phyloP scores from a whole-genome alignment of 768 basidiomycete genomes.

The Pisolithus marmoratus region DNA sequence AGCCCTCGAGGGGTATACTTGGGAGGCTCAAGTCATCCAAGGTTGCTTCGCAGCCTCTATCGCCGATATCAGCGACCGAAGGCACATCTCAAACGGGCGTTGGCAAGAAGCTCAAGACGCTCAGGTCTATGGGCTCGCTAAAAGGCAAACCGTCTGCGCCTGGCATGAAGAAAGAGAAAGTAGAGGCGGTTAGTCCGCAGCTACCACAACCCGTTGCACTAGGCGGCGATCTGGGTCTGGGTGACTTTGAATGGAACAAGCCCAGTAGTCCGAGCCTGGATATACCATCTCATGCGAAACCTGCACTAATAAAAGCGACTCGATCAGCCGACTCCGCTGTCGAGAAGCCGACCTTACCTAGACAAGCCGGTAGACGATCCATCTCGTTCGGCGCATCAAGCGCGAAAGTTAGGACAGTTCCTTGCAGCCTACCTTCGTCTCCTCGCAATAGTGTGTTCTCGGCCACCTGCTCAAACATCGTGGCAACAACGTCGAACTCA shows the following conservation, averaged over 20 bases:
- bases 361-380: slow-evolving; percentile 59
- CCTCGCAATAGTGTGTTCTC: slow-evolving; percentile 43
- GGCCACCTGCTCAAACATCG: slow-evolving; percentile 17
- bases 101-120: slow-evolving; percentile 58
- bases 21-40: slow-evolving; percentile 48
- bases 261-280: slow-evolving; percentile 10
- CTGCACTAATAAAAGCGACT: slow-evolving; percentile 14
- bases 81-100: slow-evolving; percentile 24
- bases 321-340: slow-evolving; percentile 23
- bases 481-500: slow-evolving; percentile 20
- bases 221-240: slow-evolving; percentile 52
- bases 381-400: slow-evolving; percentile 51
- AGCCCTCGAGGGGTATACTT: slow-evolving; percentile 64
- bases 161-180: slow-evolving; percentile 27
- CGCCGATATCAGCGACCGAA: slow-evolving; percentile 32
- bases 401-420: slow-evolving; percentile 32
- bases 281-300: slow-evolving; percentile 15
- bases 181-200: slow-evolving; percentile 43
- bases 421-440: slow-evolving; percentile 47
- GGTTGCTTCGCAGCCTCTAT: slow-evolving; percentile 40
- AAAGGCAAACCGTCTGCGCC: slow-evolving; percentile 45
- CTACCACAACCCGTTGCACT: slow-evolving; percentile 49
- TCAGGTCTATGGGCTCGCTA: slow-evolving; percentile 79
- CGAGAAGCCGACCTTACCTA: slow-evolving; percentile 35
- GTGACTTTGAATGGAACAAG: slow-evolving; percentile 48